Percentiles rank a stretch among this genome's conserved stretches.
Conservation (phyloP, 129 eudicot genomes). For the Escallonia rubra region DNA sequence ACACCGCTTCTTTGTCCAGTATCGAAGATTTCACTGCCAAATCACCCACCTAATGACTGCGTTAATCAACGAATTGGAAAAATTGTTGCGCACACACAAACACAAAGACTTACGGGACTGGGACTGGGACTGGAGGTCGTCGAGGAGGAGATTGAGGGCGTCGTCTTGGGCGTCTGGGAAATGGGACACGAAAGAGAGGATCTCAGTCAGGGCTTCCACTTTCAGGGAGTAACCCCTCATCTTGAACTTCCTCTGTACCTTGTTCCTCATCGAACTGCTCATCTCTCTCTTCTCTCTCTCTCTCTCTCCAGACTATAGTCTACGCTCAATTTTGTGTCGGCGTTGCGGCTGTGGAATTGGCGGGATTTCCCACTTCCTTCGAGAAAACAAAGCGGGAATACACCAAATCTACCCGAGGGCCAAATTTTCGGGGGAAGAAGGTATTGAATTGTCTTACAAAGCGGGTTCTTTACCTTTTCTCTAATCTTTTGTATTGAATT, state of each 20-base stretch:
- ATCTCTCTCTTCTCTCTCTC: constrained; percentile 23
- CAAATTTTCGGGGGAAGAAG: too few species aligned
- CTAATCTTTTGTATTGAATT: too few species aligned
- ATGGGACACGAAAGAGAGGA: constrained; percentile 50
- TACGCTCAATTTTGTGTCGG: too few species aligned
- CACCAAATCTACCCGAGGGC: too few species aligned
- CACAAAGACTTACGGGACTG: constrained; percentile 13
- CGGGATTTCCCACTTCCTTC: too few species aligned
- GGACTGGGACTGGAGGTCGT: constrained; percentile 55
- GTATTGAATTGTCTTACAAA: too few species aligned
- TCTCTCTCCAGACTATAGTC: not conserved
- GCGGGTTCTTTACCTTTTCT: too few species aligned
- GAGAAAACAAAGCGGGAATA: too few species aligned
- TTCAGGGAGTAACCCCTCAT: constrained; percentile 66
- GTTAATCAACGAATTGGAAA: too few species aligned
- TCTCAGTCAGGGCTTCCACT: constrained; percentile 64
- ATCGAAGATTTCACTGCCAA: constrained; percentile 82
- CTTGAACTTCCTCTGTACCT: constrained; percentile 70
- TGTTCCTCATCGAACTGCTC: constrained; percentile 42
- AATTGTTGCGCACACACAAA: not conserved
- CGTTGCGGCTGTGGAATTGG: too few species aligned
- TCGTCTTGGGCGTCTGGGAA: constrained; percentile 52
- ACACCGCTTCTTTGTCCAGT: constrained; percentile 67
- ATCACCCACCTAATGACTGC: not conserved
- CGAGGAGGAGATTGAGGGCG: constrained; percentile 71